Evolutionary conservation across 1,139 yeast species (phyloP), one percentile per base, ranked within the genome.

Genomic region (Oligophagozyma castellii): DNA sequence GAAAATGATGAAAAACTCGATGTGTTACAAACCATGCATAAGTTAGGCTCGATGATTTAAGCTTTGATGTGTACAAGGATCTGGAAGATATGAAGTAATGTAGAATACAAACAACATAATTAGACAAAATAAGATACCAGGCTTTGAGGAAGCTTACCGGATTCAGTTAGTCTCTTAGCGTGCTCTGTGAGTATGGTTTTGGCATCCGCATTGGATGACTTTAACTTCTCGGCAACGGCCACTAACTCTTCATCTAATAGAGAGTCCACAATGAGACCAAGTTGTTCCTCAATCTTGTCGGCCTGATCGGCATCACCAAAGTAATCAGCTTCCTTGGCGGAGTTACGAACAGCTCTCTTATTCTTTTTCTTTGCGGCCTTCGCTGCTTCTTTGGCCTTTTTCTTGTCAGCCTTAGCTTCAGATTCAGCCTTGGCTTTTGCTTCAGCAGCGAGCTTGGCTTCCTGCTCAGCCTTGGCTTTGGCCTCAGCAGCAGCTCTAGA

Each of bases 331-430:
- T 81, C 95, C 67, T 86, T 84, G 44, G 73, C 81, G 34, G 86
- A 65, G 46, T 63, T 61, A 70, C 96, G 83, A 43, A 89, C 61
- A 33, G 80, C 62, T 70, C 95, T 81, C 84, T 81, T 89, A 67
- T 79, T 83, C 81, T 86, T 89, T 93, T 80, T 89, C 70, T 80
- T 83, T 28, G 96, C 95, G 44, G 73, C 74, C 68, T 84, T 86
- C 35, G 95, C 95, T 49, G 95, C 94, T 66, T 89, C 96, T 67
- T 86, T 92, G 40, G 86, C 75, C 67, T 89, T 89, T 70, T 86
- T 86, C 49, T 75, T 61, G 42, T 61, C 64, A 40, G 69, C 77
- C 60, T 80, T 83, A 27, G 67, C 64, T 31, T 61, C 51, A 31
- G 67, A 64, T 36, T 73, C 74, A 25, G 61, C 62, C 14, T 64